These are phyloP conservation scores for Chiua virens DNA, from an alignment of 768 basidiomycete species.

Conservation along the genomic window DNA sequence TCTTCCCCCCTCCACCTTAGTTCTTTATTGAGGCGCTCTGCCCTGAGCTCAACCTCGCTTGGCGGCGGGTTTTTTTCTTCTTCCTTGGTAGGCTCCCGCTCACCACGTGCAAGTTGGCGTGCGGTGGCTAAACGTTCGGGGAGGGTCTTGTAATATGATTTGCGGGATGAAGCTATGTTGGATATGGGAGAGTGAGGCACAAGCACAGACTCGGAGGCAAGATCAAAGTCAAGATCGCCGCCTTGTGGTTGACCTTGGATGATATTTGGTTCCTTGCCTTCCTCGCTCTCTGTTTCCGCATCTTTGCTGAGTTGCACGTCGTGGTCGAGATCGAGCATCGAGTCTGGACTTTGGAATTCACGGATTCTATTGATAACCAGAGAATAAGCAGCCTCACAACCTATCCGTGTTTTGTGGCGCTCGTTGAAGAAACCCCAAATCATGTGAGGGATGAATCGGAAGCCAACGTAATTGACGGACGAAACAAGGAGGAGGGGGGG, in stretches of 20 bases:
- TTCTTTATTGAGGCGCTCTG: slow-evolving; percentile 89
- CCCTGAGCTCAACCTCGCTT: slow-evolving; percentile 85
- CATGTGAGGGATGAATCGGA: slow-evolving; percentile 85
- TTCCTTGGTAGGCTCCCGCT: slow-evolving; percentile 82
- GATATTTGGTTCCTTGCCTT: slow-evolving; percentile 3
- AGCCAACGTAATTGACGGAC: slow-evolving; percentile 75
- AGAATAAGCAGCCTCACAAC: slow-evolving; percentile 78
- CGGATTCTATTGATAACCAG: slow-evolving; percentile 66
- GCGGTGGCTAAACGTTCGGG: slow-evolving; percentile 66
- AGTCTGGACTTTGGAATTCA: slow-evolving; percentile 46
- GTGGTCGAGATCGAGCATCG: slow-evolving; percentile 16
- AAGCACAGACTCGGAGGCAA: slow-evolving; percentile 64
- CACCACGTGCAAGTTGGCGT: slow-evolving; percentile 70
- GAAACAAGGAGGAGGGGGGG: slow-evolving; percentile 80
- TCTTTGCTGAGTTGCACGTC: slow-evolving; percentile 14
- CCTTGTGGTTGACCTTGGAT: slow-evolving; percentile 17
- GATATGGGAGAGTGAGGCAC: slow-evolving; percentile 60
- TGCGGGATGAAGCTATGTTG: slow-evolving; percentile 66
- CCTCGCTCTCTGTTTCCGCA: slow-evolving; percentile 4
- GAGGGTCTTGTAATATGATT: slow-evolving; percentile 74
- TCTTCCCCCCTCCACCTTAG: slow-evolving; percentile 78
- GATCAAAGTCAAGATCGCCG: slow-evolving; percentile 77
- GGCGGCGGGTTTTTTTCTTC: slow-evolving; percentile 76
- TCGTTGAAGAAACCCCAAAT: slow-evolving; percentile 92
- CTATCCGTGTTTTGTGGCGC: slow-evolving; percentile 72